These are phyloP conservation scores for Komagataella kurtzmanii DNA, from an alignment of 805 yeast genomes.

Conservation along the genomic window DNA sequence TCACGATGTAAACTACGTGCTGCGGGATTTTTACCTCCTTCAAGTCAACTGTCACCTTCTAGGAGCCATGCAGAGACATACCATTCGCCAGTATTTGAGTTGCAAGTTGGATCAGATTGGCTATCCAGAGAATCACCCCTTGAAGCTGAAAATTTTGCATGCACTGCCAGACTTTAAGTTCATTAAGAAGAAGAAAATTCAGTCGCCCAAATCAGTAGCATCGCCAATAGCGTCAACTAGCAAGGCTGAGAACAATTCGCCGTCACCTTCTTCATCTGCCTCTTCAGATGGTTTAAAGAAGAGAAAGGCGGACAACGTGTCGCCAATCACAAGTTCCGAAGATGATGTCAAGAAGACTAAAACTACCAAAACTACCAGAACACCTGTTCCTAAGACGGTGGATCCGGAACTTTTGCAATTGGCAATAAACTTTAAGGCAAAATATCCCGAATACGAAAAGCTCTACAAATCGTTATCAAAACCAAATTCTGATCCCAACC, in stretches of 20 bases:
- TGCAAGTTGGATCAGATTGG: neutral
- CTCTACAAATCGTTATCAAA: neutral
- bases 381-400: neutral
- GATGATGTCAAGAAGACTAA: neutral
- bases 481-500: neutral
- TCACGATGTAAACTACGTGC: neutral
- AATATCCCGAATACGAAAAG: neutral
- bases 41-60: neutral
- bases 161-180: neutral
- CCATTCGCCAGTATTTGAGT: neutral
- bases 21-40: neutral
- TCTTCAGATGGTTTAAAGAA: neutral
- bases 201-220: neutral
- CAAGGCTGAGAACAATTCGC: neutral
- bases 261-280: neutral
- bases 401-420: neutral
- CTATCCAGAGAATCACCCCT: neutral
- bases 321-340: neutral
- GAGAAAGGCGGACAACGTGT: neutral
- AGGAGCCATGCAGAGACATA: neutral
- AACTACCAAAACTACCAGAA: neutral
- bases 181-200: neutral
- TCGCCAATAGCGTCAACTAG: neutral
- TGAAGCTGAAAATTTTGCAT: neutral
- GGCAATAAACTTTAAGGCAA: neutral